These are phyloP conservation scores for Mediolabrus comicus DNA, from an alignment of 108 stramenopile genomes.

Conservation along the genomic window DNA sequence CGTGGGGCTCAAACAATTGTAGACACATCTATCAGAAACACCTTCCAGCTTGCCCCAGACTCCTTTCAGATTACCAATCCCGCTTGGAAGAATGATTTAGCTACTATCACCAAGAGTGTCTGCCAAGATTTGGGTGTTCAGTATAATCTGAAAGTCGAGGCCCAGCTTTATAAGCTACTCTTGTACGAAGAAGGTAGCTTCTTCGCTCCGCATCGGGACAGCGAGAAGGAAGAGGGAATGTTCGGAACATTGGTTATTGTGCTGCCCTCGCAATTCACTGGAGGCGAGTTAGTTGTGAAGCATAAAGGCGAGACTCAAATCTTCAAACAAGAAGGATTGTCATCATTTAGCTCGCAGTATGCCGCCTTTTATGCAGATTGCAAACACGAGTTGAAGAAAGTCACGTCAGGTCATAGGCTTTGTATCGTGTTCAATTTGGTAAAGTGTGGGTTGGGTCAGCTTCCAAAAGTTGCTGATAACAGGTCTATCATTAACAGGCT, in stretches of 20 bases:
- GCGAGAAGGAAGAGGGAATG: slow-evolving; percentile 46
- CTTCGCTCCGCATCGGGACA: slow-evolving; percentile 41
- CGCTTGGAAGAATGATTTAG: slow-evolving; percentile 9
- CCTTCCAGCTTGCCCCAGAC: slow-evolving; percentile 28
- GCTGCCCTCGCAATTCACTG: slow-evolving; percentile 24
- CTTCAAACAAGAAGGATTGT: not conserved
- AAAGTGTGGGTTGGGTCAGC: slow-evolving; percentile 10
- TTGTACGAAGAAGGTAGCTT: slow-evolving; percentile 42
- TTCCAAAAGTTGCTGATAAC: slow-evolving; percentile 3
- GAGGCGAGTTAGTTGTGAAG: slow-evolving; percentile 21
- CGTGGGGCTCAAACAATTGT: slow-evolving; percentile 28
- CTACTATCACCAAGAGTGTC: slow-evolving; percentile 1
- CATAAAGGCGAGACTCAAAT: slow-evolving; percentile 15
- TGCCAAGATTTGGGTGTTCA: slow-evolving; percentile 16
- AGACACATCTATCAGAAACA: slow-evolving; percentile 23
- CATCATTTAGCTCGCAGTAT: slow-evolving; percentile 19
- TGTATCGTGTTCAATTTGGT: slow-evolving; percentile 19
- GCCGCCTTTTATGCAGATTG: slow-evolving; percentile 27
- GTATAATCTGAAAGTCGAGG: slow-evolving; percentile 17
- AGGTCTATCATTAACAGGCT: slow-evolving; percentile 7
- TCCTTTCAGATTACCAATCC: slow-evolving; percentile 26
- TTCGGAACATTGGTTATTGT: slow-evolving; percentile 48
- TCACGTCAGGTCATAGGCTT: slow-evolving; percentile 14
- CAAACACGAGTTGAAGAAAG: slow-evolving; percentile 20
- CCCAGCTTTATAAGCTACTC: slow-evolving; percentile 39